Conservation (phyloP, 768 basidiomycete species). For the Mycena galericulata region DNA sequence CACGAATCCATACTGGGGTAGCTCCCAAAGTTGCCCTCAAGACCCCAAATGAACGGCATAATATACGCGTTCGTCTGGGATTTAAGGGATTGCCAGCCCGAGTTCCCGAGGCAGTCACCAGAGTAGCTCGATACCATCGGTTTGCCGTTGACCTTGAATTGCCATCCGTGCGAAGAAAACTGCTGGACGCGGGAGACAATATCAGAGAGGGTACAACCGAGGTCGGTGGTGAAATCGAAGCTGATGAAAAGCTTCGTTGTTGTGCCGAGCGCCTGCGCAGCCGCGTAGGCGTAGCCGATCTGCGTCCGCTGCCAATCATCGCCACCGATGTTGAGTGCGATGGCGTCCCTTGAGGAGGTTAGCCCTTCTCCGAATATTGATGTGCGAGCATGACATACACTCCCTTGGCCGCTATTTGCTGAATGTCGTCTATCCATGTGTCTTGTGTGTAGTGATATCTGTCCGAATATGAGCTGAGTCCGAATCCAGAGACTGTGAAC, state of each 20-base stretch:
- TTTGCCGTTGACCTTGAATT: slow-evolving; percentile 66
- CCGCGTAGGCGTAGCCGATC: slow-evolving; percentile 62
- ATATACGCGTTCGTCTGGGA: slow-evolving; percentile 58
- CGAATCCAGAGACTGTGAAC: slow-evolving; percentile 21
- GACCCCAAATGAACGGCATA: slow-evolving; percentile 69
- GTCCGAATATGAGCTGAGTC: neutral
- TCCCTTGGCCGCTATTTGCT: slow-evolving; percentile 53
- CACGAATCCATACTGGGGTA: slow-evolving; percentile 65
- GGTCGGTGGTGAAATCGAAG: slow-evolving; percentile 62
- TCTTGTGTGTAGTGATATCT: slow-evolving; percentile 54
- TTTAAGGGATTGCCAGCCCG: slow-evolving; percentile 60
- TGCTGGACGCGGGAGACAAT: slow-evolving; percentile 57
- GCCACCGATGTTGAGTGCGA: slow-evolving; percentile 73
- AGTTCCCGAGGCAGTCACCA: slow-evolving; percentile 70
- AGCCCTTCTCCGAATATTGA: slow-evolving; percentile 41
- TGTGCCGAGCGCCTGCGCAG: slow-evolving; percentile 54
- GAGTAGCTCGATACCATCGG: slow-evolving; percentile 71
- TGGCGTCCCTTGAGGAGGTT: slow-evolving; percentile 64
- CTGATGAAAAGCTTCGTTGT: slow-evolving; percentile 68
- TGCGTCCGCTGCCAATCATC: slow-evolving; percentile 64
- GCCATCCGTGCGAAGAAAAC: slow-evolving; percentile 49
- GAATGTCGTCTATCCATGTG: slow-evolving; percentile 58
- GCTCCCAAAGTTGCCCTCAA: slow-evolving; percentile 56
- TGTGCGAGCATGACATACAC: slow-evolving; percentile 46
- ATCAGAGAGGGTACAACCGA: slow-evolving; percentile 59